Percentiles rank a stretch among this genome's conserved stretches.
Evolutionary conservation across 768 basidiomycete genomes (phyloP).

Genomic region (Auriscalpium orientale): DNA sequence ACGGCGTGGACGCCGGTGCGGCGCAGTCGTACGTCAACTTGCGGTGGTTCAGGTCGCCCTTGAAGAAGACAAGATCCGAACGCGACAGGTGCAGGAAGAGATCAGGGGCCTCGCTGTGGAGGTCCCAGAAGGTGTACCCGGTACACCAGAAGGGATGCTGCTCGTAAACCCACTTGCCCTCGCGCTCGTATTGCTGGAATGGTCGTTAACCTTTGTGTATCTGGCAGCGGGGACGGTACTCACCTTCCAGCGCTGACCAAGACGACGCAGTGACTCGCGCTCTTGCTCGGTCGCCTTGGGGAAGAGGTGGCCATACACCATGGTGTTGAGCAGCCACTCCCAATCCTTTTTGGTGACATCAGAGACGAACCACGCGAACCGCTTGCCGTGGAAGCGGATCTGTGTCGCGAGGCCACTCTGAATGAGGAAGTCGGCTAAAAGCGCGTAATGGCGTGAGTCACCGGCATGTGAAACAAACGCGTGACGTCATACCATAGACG

Average conservation of each 20-base stretch:
- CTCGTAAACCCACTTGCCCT: slow-evolving; percentile 92
- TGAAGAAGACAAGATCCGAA: slow-evolving; percentile 89
- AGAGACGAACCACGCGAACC: slow-evolving; percentile 91
- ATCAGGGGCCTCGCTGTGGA: slow-evolving; percentile 79
- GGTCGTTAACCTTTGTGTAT: not conserved
- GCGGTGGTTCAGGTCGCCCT: slow-evolving; percentile 91
- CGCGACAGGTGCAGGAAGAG: slow-evolving; percentile 87
- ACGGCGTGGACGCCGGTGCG: slow-evolving; percentile 79
- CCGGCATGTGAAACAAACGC: not conserved
- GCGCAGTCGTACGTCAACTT: slow-evolving; percentile 86
- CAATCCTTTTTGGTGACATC: slow-evolving; percentile 93
- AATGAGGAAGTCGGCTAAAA: slow-evolving; percentile 82
- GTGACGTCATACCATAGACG: slow-evolving; percentile 51
- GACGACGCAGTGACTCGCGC: slow-evolving; percentile 67
- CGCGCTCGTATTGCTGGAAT: slow-evolving; percentile 76
- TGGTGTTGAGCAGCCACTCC: slow-evolving; percentile 83
- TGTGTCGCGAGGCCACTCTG: slow-evolving; percentile 81
- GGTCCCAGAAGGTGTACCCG: slow-evolving; percentile 92
- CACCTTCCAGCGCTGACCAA: slow-evolving; percentile 90
- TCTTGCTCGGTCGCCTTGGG: slow-evolving; percentile 73
- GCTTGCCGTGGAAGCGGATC: slow-evolving; percentile 92
- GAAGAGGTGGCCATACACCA: slow-evolving; percentile 92
- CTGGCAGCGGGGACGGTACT: not conserved
- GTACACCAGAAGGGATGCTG: slow-evolving; percentile 94
- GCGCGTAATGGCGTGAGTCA: slow-evolving; percentile 5